Conservation (phyloP, 2,329 filamentous ascomycete genomes). For the Aureobasidium sp. region DNA sequence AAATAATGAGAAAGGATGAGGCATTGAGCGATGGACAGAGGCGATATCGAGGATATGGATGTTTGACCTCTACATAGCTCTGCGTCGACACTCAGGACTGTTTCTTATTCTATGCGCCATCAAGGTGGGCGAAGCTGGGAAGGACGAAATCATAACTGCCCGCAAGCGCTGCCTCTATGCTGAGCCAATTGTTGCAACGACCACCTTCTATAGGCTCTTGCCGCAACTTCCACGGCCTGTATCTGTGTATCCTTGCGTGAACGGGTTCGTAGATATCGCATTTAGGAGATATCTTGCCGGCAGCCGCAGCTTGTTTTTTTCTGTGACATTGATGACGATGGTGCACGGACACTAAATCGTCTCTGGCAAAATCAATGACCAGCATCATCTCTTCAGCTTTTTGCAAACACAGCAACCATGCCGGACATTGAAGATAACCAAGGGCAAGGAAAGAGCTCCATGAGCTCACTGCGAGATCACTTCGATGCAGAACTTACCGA, state of each 20-base stretch:
- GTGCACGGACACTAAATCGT: not conserved
- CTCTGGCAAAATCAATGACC: not conserved
- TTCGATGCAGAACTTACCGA: constrained; percentile 49
- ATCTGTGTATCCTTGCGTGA: not conserved
- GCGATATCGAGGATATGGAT: not conserved
- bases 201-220: too few relatives aligned
- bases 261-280: not conserved
- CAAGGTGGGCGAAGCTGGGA: not conserved
- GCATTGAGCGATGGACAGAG: too few relatives aligned
- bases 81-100: not conserved
- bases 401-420: not conserved
- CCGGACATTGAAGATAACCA: constrained; percentile 2
- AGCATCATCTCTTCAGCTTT: not conserved
- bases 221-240: not conserved
- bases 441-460: not conserved
- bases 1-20: too few relatives aligned
- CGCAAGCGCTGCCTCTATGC: not conserved
- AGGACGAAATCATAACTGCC: not conserved
- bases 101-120: not conserved
- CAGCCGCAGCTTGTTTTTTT: not conserved
- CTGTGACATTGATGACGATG: not conserved
- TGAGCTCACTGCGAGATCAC: constrained; percentile 22
- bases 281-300: not conserved
- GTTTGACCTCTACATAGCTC: not conserved
- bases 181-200: not conserved